Evolutionary conservation across 2,329 filamentous ascomycete species (phyloP), one percentile per base, ranked within the genome.

Genomic region (Exophiala mesophila): DNA sequence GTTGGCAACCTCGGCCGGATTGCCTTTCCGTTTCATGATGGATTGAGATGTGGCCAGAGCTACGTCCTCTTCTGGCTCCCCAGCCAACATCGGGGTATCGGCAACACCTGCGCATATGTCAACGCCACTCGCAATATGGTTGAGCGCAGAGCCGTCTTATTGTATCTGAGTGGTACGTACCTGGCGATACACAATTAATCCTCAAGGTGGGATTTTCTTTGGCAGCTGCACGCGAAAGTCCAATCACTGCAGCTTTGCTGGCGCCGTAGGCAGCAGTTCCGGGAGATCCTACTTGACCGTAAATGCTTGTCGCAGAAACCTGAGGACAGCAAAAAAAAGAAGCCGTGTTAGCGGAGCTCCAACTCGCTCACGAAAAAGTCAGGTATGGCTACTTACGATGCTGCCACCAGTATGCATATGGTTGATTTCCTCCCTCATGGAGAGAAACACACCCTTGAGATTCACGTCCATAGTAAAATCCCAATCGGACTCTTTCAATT

Each of bases 381-480:
- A n/a, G n/a, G n/a, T n/a, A 26, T 6, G 23, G 23, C 6, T 7
- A 26, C 23, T 26, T 12, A 26, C 23, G 23, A 26, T 26, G 7
- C 7, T 19, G 9, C 32, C 32, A 7, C 23, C 23, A n/a, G n/a
- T n/a, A n/a, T n/a, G n/a, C n/a, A n/a, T n/a, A n/a, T n/a, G n/a
- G n/a, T 57, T 61, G 7, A 77, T 45, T 52, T 78, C 57, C 12
- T 69, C 68, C n/a, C 71, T 60, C 45, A 78, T 45, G 44, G 70
- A 75, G 35, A 72, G 68, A 57, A 76, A 71, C 19, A 70, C 58
- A 3, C 75, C 73, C 5, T 56, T 63, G 5, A 67, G 45, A 51
- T 75, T 74, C 5, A 74, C 65, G 2, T 56, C 52, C 35, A 73
- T 55, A 6, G 67, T 56, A 20, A 57, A 55, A 26, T 67, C 61